Conservation (phyloP, 2,329 filamentous ascomycete genomes). For the Alternaria ventricosa region DNA sequence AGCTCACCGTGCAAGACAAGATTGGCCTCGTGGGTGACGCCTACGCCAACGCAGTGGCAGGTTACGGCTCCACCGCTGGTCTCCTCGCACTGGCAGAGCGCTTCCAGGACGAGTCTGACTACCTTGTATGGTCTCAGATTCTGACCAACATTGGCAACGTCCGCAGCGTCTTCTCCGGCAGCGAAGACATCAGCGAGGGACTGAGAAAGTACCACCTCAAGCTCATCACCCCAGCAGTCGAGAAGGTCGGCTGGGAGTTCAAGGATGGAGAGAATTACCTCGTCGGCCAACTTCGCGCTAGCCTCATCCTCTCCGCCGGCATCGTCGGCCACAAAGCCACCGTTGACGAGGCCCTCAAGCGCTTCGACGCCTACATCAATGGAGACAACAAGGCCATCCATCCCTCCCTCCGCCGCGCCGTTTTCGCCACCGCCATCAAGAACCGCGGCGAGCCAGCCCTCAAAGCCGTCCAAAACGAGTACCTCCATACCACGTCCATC, state of each 20-base stretch:
- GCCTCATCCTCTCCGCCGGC: slow-evolving; percentile 78
- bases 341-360: slow-evolving; percentile 74
- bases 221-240: slow-evolving; percentile 75
- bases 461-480: slow-evolving; percentile 82
- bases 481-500: slow-evolving; percentile 79
- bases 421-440: slow-evolving; percentile 81
- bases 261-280: slow-evolving; percentile 80
- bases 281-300: slow-evolving; percentile 79
- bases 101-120: slow-evolving; percentile 82
- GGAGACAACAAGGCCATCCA: slow-evolving; percentile 73
- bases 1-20: slow-evolving; percentile 84
- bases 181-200: slow-evolving; percentile 72
- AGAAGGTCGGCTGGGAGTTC: slow-evolving; percentile 86
- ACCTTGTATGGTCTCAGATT: slow-evolving; percentile 88
- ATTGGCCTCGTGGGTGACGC: slow-evolving; percentile 92
- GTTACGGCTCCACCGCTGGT: slow-evolving; percentile 80
- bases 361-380: slow-evolving; percentile 80
- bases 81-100: slow-evolving; percentile 84
- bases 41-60: slow-evolving; percentile 85
- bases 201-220: slow-evolving; percentile 80
- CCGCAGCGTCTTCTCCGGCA: slow-evolving; percentile 83
- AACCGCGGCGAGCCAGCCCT: slow-evolving; percentile 74
- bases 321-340: slow-evolving; percentile 76
- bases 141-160: slow-evolving; percentile 77
- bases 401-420: slow-evolving; percentile 78